Base-by-base conservation (phyloP, 345 rosid genomes). In the Linum tenue region DNA sequence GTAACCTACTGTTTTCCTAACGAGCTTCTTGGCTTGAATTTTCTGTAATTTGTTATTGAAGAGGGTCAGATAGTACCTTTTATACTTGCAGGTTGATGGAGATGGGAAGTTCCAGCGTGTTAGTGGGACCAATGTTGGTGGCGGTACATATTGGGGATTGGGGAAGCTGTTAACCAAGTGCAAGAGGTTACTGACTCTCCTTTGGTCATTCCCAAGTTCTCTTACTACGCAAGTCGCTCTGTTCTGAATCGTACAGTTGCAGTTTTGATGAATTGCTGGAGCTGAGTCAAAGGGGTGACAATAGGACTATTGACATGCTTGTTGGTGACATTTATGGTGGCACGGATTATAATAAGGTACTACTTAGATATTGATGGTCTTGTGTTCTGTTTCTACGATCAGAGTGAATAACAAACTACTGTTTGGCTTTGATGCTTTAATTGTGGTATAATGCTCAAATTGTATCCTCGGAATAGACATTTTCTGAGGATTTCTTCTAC, bases 301-400 rank as follows among this genome's bases (percentile, higher is more conserved):
- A 94, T 72, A 75, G 97, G 65, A 76, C 91, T 51, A 85, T 92
- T 60, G 98, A 92, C 77, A 92, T 92, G 98, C 88, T 92, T 75
- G 97, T 92, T 70, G 98, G 97, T 68, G 98, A 92, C 79, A 90
- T 92, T 70, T 92, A 92, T 75, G 98, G 98, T 72, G 95, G 98
- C 65, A 83, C 81, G 85, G 99, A 89, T 71, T 95, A 95, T 73
- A 81, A 79, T 65, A 95, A 91, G 97, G 99, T 95, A 81, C 42
- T 38, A 59, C 61, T 40, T 31, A 42, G 62, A 14, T 35, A 64
- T 41, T 9, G 3, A 59, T 72, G 14, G 40, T 62, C 55, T 31
- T 40, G 51, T 44, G 31, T 63, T 37, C 68, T 63, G 7, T 67
- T 38, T 43, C 53, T 64, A 72, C 15, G 15, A 56, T 48, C 6